A percentile compares a stretch with the other conserved stretches of the same genome.
Conservation (phyloP, 768 basidiomycete genomes). For the Clavaria fumosa region DNA sequence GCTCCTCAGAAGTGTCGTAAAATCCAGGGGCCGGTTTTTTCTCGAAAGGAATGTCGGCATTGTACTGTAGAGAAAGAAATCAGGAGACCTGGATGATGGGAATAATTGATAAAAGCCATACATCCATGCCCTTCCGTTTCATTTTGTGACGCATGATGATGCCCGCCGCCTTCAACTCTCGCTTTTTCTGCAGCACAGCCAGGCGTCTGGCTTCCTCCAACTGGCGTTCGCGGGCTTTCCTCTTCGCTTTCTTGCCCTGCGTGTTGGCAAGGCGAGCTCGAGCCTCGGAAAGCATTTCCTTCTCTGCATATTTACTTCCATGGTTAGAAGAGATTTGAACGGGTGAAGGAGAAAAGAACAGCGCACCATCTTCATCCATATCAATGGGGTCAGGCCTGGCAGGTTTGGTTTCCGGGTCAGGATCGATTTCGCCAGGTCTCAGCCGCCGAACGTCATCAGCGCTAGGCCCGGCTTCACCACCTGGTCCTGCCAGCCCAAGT, state of each 20-base stretch:
- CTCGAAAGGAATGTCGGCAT: conserved; percentile 96
- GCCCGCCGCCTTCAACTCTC: conserved; percentile 94
- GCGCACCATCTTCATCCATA: conserved; percentile 96
- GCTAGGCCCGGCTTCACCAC: conserved; percentile 60
- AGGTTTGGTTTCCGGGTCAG: conserved; percentile 96
- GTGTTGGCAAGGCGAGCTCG: conserved; percentile 96
- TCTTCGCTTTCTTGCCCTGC: conserved; percentile 98
- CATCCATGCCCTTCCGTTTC: conserved; percentile 97
- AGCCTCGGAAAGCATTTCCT: conserved; percentile 99
- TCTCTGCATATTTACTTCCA: conserved; percentile 44
- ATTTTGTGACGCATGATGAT: conserved; percentile 93
- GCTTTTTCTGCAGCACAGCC: conserved; percentile 92
- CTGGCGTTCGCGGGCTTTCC: conserved; percentile 94
- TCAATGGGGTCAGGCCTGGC: conserved; percentile 98
- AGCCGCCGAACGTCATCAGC: conserved; percentile 86
- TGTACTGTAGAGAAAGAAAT: conserved; percentile 47
- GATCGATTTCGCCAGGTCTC: conserved; percentile 94
- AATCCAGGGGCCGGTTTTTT: conserved; percentile 92
- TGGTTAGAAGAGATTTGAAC: conserved; percentile 4
- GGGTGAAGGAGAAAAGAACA: not conserved
- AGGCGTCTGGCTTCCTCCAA: conserved; percentile 90
- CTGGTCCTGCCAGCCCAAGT: conserved; percentile 76
- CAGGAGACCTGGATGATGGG: conserved; percentile 1
- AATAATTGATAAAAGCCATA: conserved; percentile 24
- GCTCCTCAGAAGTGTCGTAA: conserved; percentile 92